phyloP scores from a whole-genome alignment of 106 monocot genomes.

The Cymbidium sinense region DNA sequence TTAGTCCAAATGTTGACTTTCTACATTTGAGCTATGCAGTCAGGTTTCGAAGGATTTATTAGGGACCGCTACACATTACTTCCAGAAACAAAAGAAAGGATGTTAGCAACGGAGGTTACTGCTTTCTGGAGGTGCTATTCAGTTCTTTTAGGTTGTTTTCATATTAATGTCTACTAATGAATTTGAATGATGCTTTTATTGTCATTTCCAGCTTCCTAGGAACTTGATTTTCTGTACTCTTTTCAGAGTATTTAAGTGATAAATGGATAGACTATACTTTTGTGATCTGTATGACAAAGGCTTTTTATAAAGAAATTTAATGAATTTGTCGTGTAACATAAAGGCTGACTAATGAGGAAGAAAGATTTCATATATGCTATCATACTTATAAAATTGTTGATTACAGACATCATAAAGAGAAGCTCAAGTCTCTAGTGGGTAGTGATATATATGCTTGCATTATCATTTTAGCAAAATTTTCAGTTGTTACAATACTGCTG shows the following conservation, averaged over 20 bases:
- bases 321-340: not conserved
- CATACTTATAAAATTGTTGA: not conserved
- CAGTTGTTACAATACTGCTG: no score
- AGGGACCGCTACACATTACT: constrained; percentile 77
- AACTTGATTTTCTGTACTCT: not conserved
- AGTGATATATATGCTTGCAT: not conserved
- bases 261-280: not conserved
- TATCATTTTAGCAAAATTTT: not conserved
- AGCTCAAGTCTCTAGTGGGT: not conserved
- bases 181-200: not conserved
- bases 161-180: not conserved
- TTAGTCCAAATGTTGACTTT: not conserved
- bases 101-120: constrained; percentile 83
- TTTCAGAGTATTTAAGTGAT: not conserved
- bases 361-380: not conserved
- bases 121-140: constrained; percentile 69
- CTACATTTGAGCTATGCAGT: constrained; percentile 35
- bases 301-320: not conserved
- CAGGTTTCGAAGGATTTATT: constrained; percentile 92
- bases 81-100: constrained; percentile 88
- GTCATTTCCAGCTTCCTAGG: not conserved
- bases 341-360: not conserved
- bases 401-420: not conserved
- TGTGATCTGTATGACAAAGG: not conserved
- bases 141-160: not conserved